Evolutionary conservation across 495 filamentous ascomycete species (phyloP).

Genomic region (Penicillium parvum): DNA sequence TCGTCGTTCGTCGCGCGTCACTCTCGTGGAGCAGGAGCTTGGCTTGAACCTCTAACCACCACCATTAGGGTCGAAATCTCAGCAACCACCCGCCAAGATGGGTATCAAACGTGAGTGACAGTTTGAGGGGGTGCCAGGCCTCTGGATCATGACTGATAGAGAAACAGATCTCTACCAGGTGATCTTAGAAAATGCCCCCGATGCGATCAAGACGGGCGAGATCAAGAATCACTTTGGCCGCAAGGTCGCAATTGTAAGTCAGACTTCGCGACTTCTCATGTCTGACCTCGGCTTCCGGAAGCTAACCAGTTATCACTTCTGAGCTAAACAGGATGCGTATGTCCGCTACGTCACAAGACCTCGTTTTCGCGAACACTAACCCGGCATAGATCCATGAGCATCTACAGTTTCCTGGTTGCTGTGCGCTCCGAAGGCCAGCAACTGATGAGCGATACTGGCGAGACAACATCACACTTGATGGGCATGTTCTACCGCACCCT

Average conservation of each 20-base stretch:
- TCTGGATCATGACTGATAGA: slow-evolving; percentile 7
- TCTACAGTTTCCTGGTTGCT: slow-evolving; percentile 97
- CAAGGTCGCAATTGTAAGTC: slow-evolving; percentile 89
- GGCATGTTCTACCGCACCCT: slow-evolving; percentile 99
- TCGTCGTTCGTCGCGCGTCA: slow-evolving; percentile 24
- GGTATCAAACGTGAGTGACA: slow-evolving; percentile 72
- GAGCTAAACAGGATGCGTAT: slow-evolving; percentile 71
- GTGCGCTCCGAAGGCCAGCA: slow-evolving; percentile 95
- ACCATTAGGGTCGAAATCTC: background rate
- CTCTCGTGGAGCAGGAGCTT: slow-evolving; percentile 14
- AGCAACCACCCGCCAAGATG: slow-evolving; percentile 50
- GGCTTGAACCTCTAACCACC: background rate
- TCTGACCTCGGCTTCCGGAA: background rate
- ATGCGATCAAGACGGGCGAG: slow-evolving; percentile 91
- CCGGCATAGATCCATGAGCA: slow-evolving; percentile 81
- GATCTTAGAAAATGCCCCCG: slow-evolving; percentile 86
- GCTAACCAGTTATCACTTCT: slow-evolving; percentile 13
- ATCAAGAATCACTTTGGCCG: slow-evolving; percentile 98
- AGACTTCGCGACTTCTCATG: background rate
- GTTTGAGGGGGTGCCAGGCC: background rate
- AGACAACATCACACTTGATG: slow-evolving; percentile 97
- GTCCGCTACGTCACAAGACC: slow-evolving; percentile 22
- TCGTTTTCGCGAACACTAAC: slow-evolving; percentile 12
- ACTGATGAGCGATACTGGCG: slow-evolving; percentile 86
- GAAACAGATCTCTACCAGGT: slow-evolving; percentile 68